Conservation (phyloP, 352 stramenopile species). For the Pythium sukuiense region DNA sequence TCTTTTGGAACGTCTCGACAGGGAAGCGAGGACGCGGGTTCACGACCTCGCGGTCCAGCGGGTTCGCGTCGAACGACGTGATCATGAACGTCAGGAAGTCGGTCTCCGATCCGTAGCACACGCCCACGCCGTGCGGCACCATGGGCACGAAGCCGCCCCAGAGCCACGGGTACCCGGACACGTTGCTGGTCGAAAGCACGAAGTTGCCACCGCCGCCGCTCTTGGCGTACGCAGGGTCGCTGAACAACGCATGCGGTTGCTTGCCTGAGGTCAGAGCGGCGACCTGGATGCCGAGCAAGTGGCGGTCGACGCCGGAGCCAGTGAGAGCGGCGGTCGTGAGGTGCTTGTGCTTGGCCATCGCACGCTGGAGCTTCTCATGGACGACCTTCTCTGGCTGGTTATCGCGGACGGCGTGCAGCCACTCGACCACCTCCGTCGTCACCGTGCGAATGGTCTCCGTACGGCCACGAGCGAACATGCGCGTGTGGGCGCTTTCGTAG, state of each 20-base stretch:
- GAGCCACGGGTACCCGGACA: constrained; percentile 94
- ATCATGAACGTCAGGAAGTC: constrained; percentile 93
- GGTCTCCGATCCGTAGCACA: constrained; percentile 92
- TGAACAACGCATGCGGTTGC: constrained; percentile 75
- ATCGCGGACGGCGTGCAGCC: constrained; percentile 59
- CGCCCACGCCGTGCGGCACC: constrained; percentile 89
- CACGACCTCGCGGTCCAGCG: constrained; percentile 21
- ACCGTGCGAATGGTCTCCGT: constrained; percentile 89
- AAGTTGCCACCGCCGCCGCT: constrained; percentile 88
- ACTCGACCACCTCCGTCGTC: constrained; percentile 72
- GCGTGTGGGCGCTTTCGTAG: constrained; percentile 94
- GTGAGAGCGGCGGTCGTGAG: constrained; percentile 38
- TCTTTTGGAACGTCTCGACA: constrained; percentile 43
- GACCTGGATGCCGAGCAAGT: constrained; percentile 92
- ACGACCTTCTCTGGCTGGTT: constrained; percentile 22
- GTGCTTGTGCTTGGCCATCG: constrained; percentile 5
- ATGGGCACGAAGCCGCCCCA: constrained; percentile 94
- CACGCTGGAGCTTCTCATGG: constrained; percentile 14
- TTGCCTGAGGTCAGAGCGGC: constrained; percentile 72
- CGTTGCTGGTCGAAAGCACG: constrained; percentile 94
- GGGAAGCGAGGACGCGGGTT: constrained; percentile 33
- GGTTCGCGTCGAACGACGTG: constrained; percentile 70
- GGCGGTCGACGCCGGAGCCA: constrained; percentile 80
- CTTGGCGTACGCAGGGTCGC: constrained; percentile 77
- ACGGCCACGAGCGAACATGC: constrained; percentile 91